Conservation (phyloP, 495 filamentous ascomycete genomes). For the Aspergillus olivimuriae region DNA sequence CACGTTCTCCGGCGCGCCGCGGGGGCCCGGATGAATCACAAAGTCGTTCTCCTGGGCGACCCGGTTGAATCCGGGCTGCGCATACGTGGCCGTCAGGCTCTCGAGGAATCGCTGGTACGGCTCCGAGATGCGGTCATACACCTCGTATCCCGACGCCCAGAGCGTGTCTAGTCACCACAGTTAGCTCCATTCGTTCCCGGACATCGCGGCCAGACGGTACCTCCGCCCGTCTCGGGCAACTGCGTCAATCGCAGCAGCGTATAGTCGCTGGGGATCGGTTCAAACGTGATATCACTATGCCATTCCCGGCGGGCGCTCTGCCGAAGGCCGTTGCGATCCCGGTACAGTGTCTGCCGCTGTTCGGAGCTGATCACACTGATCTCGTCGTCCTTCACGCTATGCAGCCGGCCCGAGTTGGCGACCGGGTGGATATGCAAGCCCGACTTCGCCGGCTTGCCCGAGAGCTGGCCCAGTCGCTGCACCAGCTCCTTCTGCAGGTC, state of each 20-base stretch:
- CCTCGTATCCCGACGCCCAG: slow-evolving; percentile 71
- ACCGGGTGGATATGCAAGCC: slow-evolving; percentile 70
- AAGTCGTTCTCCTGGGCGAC: slow-evolving; percentile 50
- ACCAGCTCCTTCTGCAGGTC: slow-evolving; percentile 63
- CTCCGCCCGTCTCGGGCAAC: slow-evolving; percentile 64
- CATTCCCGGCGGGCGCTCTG: slow-evolving; percentile 35
- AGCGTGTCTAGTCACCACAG: slow-evolving; percentile 50
- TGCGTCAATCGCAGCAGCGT: slow-evolving; percentile 55
- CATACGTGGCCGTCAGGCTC: slow-evolving; percentile 58
- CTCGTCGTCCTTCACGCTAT: slow-evolving; percentile 56
- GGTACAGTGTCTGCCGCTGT: slow-evolving; percentile 52
- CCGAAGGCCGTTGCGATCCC: slow-evolving; percentile 15
- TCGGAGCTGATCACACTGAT: slow-evolving; percentile 66
- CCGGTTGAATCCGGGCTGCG: slow-evolving; percentile 52
- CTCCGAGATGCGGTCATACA: slow-evolving; percentile 68
- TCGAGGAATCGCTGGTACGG: slow-evolving; percentile 64
- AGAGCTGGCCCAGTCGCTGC: slow-evolving; percentile 54
- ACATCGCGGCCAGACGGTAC: slow-evolving; percentile 18
- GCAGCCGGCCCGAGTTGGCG: slow-evolving; percentile 53
- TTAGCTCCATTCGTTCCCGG: neutral
- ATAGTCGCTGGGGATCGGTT: slow-evolving; percentile 64
- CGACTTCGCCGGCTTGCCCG: slow-evolving; percentile 61
- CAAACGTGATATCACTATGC: slow-evolving; percentile 72
- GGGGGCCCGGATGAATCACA: slow-evolving; percentile 45
- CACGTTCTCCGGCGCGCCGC: slow-evolving; percentile 64